A percentile compares a stretch with the other conserved stretches of the same genome.
Evolutionary conservation across 306 rosid genomes (phyloP).

Genomic region (Begonia masoniana): DNA sequence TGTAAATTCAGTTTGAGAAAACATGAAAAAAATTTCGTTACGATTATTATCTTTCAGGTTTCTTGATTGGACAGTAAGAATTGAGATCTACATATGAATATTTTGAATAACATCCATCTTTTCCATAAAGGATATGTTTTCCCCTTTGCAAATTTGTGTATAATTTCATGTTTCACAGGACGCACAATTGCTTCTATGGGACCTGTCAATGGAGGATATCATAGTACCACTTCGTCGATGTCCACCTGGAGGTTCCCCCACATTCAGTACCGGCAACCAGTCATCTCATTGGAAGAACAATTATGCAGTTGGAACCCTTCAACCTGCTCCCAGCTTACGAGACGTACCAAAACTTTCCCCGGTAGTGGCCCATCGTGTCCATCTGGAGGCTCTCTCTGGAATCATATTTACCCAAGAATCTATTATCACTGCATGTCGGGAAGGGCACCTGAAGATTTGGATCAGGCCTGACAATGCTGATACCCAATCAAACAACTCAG

Average conservation of each 20-base stretch:
- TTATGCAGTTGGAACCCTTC: conserved; percentile 66
- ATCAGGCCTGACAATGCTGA: conserved; percentile 36
- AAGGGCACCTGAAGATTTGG: conserved; percentile 89
- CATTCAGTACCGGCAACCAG: conserved; percentile 82
- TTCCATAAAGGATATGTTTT: too few relatives aligned
- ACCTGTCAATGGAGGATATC: conserved; percentile 81
- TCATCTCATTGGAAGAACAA: conserved; percentile 86
- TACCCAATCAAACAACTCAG: conserved; percentile 4
- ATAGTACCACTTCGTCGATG: conserved; percentile 75
- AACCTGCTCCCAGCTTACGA: conserved; percentile 83
- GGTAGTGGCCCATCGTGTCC: conserved; percentile 74
- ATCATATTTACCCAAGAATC: conserved; percentile 76
- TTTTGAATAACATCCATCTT: too few relatives aligned
- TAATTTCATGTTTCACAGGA: conserved; percentile 67
- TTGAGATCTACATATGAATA: too few relatives aligned
- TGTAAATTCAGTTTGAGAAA: too few relatives aligned
- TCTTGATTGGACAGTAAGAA: too few relatives aligned
- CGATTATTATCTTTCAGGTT: too few relatives aligned
- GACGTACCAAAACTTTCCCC: conserved; percentile 88
- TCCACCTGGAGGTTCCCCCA: conserved; percentile 90
- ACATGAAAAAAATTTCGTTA: too few relatives aligned
- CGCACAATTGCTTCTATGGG: conserved; percentile 90
- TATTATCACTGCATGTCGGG: conserved; percentile 80
- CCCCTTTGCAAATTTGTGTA: neutral
- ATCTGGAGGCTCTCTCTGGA: conserved; percentile 87